Conservation (phyloP, 2,329 filamentous ascomycete species). For the Hypoxylon sp. region DNA sequence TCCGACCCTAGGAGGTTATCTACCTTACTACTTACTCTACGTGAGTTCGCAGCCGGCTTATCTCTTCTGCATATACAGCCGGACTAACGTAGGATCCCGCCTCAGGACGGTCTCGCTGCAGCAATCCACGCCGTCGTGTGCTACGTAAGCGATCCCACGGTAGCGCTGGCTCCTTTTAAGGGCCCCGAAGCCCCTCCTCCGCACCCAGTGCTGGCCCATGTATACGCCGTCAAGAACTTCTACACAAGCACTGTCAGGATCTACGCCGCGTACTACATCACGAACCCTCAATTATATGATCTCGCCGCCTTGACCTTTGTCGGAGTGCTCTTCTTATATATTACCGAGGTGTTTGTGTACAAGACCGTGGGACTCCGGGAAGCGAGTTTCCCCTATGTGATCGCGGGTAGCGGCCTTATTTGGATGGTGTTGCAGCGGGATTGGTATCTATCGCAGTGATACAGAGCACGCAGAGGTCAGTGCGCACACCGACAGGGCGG, state of each 20-base stretch:
- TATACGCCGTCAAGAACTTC: constrained; percentile 57
- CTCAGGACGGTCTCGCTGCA: constrained; percentile 47
- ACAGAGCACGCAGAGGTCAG: constrained; percentile 2
- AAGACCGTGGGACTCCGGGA: constrained; percentile 48
- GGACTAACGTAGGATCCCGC: constrained; percentile 20
- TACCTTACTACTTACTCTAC: constrained; percentile 54
- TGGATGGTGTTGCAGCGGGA: constrained; percentile 50
- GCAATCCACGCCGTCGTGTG: constrained; percentile 49
- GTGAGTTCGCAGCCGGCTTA: constrained; percentile 38
- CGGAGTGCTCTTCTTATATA: constrained; percentile 53
- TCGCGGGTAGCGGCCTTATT: constrained; percentile 40
- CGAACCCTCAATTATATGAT: constrained; percentile 53
- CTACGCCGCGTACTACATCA: constrained; percentile 56
- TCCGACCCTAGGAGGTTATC: constrained; percentile 44
- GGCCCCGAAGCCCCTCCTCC: constrained; percentile 51
- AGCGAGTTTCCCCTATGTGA: constrained; percentile 45
- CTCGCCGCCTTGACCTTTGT: constrained; percentile 53
- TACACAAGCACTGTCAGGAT: constrained; percentile 55
- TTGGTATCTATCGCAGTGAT: constrained; percentile 44
- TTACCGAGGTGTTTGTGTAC: constrained; percentile 50
- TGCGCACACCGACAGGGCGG: neutral
- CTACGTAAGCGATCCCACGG: constrained; percentile 47
- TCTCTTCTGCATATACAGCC: neutral
- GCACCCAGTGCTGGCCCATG: constrained; percentile 52
- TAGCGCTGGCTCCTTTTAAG: constrained; percentile 49